These are phyloP conservation scores for Allium fistulosum DNA, from an alignment of 106 monocot genomes.

Conservation along the genomic window DNA sequence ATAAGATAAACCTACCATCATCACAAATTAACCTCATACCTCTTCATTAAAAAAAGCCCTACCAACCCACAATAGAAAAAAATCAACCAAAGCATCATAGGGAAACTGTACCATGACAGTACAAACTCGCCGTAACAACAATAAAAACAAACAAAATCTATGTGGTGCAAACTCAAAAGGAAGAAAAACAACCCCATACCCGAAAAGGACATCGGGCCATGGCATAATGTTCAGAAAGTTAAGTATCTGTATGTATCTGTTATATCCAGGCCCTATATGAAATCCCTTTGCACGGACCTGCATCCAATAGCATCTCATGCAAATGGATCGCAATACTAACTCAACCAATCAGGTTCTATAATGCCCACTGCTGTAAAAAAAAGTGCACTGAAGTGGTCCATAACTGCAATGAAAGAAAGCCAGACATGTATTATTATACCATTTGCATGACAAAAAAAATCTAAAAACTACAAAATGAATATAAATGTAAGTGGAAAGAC, in stretches of 20 bases:
- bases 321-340: conserved; percentile 16
- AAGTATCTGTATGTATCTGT: not conserved
- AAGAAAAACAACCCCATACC: not conserved
- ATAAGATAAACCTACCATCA: conserved; percentile 4
- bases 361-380: conserved; percentile 21
- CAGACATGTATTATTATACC: not conserved
- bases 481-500: conserved; percentile 43
- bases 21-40: not conserved
- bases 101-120: not conserved
- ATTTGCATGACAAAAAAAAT: not conserved
- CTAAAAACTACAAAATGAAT: not conserved
- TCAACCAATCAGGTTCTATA: conserved; percentile 32
- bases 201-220: not conserved
- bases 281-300: conserved; percentile 16
- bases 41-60: not conserved
- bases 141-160: not conserved
- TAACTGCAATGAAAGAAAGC: not conserved
- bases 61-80: not conserved
- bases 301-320: conserved; percentile 31
- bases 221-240: not conserved
- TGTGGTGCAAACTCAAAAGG: not conserved
- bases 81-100: too few relatives aligned
- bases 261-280: conserved; percentile 8
- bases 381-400: conserved; percentile 26
- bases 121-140: too few relatives aligned